Base-by-base conservation (phyloP, 768 basidiomycete species). In the Tulasnella sp. region DNA sequence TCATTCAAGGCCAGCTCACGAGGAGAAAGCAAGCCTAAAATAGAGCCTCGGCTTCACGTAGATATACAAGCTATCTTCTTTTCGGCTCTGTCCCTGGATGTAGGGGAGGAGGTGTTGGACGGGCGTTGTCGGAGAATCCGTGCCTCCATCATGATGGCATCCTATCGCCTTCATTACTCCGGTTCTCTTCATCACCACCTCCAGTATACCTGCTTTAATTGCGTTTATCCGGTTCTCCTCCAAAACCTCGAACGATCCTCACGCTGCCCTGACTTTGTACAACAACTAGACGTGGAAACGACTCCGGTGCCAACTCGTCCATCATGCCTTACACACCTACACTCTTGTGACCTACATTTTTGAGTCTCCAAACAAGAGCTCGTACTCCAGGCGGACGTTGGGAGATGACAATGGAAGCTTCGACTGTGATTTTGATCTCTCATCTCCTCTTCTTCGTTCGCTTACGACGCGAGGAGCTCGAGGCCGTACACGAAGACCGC, bases 201-300 rank as follows among this genome's bases (percentile, higher is more conserved):
- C 78, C 2, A 82, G 81, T 7, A 82, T 82, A 0, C 80, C 82
- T 3, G 71, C 74, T 1, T 70, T 67, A 1, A 78, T 84, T 47
- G 69, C 74, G 5, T 64, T 47, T 2, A 83, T 83, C 11, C 77
- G 83, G 16, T 75, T 76, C 37, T 81, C 74, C 69, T 83, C 83
- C 11, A 77, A 82, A 70, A 32, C 78, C 11, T 69, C 78, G 7
- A 84, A 83, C 72, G 77, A 83, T 71, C 80, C 81, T 0, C 71
- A 69, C 0, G 72, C 72, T 5, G 81, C 81, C 9, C 79, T 83
- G 41, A 76, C 78, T 1, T 79, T 82, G 19, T 82, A 79, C 72
- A 84, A 83, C 52, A 70, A 70, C 69, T 82, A 83, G n/a, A 75
- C 83, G 81, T 17, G 77, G 84, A 19, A 79, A 83, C 62, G 83